These are phyloP conservation scores for Pyricularia sp. DNA, from an alignment of 2,329 filamentous ascomycete species.

Conservation along the genomic window DNA sequence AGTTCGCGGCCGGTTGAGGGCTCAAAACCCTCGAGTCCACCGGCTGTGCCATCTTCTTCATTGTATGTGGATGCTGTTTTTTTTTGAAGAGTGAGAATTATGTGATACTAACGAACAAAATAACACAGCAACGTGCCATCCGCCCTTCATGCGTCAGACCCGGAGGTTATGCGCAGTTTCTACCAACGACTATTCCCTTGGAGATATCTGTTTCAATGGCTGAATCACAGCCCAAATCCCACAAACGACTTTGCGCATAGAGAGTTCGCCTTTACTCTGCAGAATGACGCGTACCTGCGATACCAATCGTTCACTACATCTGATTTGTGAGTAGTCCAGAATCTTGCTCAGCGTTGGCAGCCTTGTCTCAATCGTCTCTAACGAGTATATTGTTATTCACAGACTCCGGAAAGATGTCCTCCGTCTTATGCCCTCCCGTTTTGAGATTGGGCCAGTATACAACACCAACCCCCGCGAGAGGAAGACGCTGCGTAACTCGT, in stretches of 20 bases:
- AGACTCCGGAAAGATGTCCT: conserved; percentile 88
- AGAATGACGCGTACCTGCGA: conserved; percentile 83
- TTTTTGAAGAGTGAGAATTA: background rate
- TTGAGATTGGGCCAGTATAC: conserved; percentile 98
- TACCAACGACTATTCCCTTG: conserved; percentile 96
- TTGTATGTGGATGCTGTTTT: conserved; percentile 4
- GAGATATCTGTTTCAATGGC: conserved; percentile 91
- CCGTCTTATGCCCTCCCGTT: conserved; percentile 78
- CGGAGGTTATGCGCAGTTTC: conserved; percentile 83
- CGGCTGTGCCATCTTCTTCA: conserved; percentile 30
- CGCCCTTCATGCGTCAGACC: conserved; percentile 47
- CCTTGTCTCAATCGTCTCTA: background rate
- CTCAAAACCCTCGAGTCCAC: conserved; percentile 30
- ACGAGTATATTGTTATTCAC: background rate
- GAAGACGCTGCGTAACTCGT: conserved; percentile 73
- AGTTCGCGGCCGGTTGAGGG: conserved; percentile 16
- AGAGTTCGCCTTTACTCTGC: conserved; percentile 93
- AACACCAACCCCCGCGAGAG: conserved; percentile 87
- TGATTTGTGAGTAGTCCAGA: conserved; percentile 33
- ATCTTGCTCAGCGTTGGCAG: too few species aligned
- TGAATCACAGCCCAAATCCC: conserved; percentile 85
- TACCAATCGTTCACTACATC: conserved; percentile 63
- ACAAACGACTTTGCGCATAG: conserved; percentile 84
- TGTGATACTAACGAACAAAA: background rate
- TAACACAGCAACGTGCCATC: conserved; percentile 7